Evolutionary conservation across 306 rosid genomes (phyloP), one percentile per base, ranked within the genome.

Genomic region (Rosa chinensis): DNA sequence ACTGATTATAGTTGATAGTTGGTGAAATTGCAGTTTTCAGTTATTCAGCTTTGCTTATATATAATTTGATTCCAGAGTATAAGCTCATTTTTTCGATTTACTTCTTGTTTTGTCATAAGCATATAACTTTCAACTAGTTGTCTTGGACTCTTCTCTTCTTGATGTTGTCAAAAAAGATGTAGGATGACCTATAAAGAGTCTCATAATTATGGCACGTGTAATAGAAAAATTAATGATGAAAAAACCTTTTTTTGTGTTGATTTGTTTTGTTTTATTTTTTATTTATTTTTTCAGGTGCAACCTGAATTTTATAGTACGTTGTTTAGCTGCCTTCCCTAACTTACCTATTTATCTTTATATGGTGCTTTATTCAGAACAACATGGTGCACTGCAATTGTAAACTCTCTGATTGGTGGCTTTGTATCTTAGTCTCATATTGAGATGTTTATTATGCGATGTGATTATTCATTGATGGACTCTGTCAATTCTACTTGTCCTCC

Each of bases 251-350:
- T 43, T 43, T 43, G 8, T 43, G 45, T 43, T 43, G 45, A 4
- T 5, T 40, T 40, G 7, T 8, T 43, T 43, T 43, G 45, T 43
- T 43, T 43, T 5, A 43, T 43, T 43, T 6, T 43, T 43, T 43
- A 8, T 62, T 20, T 53, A 12, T n/a, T 45, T 37, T 47, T 73
- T 20, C 8, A 11, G 66, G 39, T 40, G 66, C 39, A 23, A 11
- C 47, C 64, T 72, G 47, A 14, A 32, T 32, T 72, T 52, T 10
- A 50, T 43, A 17, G 37, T 72, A 72, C 5, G 42, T 49, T 78
- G 73, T 69, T 78, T 16, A 11, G 67, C 10, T 45, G 71, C 78
- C 48, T 83, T 79, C 58, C 74, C 78, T 52, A 50, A 77, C 37
- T 35, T 48, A 62, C 70, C 48, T 68, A 61, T 73, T 28, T 66